Base-by-base conservation (phyloP, 2,329 filamentous ascomycete species). In the Penicillium brevicompactum region DNA sequence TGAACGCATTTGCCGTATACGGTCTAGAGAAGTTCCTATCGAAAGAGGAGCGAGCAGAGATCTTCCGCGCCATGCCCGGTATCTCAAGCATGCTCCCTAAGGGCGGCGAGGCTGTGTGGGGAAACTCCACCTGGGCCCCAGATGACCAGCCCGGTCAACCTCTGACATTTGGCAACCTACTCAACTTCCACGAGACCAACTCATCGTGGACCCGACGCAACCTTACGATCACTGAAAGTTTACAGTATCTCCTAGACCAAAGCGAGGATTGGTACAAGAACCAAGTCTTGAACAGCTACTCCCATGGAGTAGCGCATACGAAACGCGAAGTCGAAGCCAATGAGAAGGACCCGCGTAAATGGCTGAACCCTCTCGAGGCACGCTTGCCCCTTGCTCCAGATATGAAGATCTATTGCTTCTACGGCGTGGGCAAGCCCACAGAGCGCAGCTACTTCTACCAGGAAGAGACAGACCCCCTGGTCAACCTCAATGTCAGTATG, bases 391-490 rank as follows among this genome's bases (percentile, higher is more conserved):
- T 91, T 18, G 93, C 94, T 1, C 93, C 94, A 0, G 90, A 86
- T 67, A 79, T 99, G 68, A 97, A 96, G 72, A 91, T 99, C 11
- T 97, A 92, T 76, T 97, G 94, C 76, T 97, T 99, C 78, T 97
- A 99, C 70, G 94, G 82, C 63, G 86, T 96, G 4, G 93, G 93
- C 38, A 99, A 97, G 72, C 88, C 90, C 3, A 97, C 93, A 0
- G 93, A 99, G 74, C 85, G 93, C 53, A 87, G 87, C 14, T 99
- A 97, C 72, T 99, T 90, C 72, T 99, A 99, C 75, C 87, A 89
- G 31, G 79, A 85, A 41, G 90, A 93, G 44, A 77, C 80, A 10
- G 85, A 90, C 8, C 76, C 82, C 0, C 66, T 84, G n/a, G 86
- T 85, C 6, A 86, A 83, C 16, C 64, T 76, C 14, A 76, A 76